These are phyloP conservation scores for Taphrina betulina DNA, from an alignment of 1,139 yeast species.

Conservation along the genomic window DNA sequence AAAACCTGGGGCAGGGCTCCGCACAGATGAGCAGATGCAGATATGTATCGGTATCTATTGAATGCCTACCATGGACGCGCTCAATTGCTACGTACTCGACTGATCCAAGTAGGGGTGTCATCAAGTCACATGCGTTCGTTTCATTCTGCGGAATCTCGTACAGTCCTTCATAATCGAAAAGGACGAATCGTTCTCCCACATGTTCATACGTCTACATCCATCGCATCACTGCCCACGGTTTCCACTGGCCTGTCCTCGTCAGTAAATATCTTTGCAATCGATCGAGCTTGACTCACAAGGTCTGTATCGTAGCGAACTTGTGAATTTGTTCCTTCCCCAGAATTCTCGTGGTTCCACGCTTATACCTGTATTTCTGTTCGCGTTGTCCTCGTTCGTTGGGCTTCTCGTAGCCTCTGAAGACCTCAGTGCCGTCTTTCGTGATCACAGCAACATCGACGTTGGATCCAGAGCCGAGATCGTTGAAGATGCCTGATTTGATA, in stretches of 20 bases:
- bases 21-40: too few relatives aligned
- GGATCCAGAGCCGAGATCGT: constrained; percentile 97
- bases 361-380: constrained; percentile 76
- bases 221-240: constrained; percentile 50
- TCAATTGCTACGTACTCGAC: too few relatives aligned
- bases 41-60: too few relatives aligned
- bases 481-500: constrained; percentile 97
- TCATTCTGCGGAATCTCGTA: too few relatives aligned
- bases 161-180: too few relatives aligned
- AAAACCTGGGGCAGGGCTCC: too few relatives aligned
- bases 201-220: constrained; percentile 80
- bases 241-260: constrained; percentile 32
- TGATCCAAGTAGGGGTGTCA: too few relatives aligned
- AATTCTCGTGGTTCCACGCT: constrained; percentile 88
- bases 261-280: constrained; percentile 35
- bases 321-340: constrained; percentile 60
- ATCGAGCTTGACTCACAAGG: constrained; percentile 56
- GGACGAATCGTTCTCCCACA: too few relatives aligned
- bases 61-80: too few relatives aligned
- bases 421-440: constrained; percentile 77
- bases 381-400: constrained; percentile 85
- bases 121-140: too few relatives aligned
- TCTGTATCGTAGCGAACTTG: constrained; percentile 61
- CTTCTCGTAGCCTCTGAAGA: constrained; percentile 80
- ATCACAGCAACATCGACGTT: constrained; percentile 95